Evolutionary conservation across 768 basidiomycete genomes (phyloP).

Genomic region (Thelephora ganbajun): DNA sequence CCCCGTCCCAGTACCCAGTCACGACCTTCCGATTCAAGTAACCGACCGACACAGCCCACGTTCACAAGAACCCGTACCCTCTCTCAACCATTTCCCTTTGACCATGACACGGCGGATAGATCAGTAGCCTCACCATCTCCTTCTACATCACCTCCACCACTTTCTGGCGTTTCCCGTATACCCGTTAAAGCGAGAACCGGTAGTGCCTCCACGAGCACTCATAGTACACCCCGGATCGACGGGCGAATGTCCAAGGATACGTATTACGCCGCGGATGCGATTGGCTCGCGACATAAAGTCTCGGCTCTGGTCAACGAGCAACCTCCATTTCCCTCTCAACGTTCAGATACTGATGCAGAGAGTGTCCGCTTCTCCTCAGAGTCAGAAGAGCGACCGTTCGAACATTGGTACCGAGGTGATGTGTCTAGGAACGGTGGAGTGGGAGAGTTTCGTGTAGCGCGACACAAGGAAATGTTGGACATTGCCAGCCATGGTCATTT

Average conservation of each 20-base stretch:
- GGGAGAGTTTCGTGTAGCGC: conserved; percentile 64
- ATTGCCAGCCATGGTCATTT: conserved; percentile 76
- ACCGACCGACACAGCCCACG: conserved; percentile 8
- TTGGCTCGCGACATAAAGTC: conserved; percentile 21
- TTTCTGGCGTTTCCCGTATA: conserved; percentile 30
- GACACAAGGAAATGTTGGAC: conserved; percentile 73
- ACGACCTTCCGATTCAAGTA: conserved; percentile 16
- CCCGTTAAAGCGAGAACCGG: conserved; percentile 27
- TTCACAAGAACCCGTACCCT: conserved; percentile 42
- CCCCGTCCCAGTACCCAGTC: conserved; percentile 31
- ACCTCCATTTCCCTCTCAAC: conserved; percentile 46
- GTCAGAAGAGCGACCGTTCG: conserved; percentile 72
- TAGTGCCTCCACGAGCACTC: conserved; percentile 26
- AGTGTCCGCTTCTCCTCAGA: conserved; percentile 45
- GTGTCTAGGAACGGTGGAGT: conserved; percentile 82
- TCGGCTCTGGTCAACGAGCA: conserved; percentile 49
- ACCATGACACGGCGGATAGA: conserved; percentile 20
- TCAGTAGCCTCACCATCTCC: conserved; percentile 20
- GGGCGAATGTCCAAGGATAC: not conserved
- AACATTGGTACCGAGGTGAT: conserved; percentile 87
- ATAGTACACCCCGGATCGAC: conserved; percentile 6
- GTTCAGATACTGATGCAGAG: conserved; percentile 18
- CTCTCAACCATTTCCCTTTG: conserved; percentile 43
- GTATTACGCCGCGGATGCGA: conserved; percentile 17
- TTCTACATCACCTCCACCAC: conserved; percentile 21